Evolutionary conservation across 1,284 basidiomycete genomes (phyloP), one percentile per base, ranked within the genome.

Genomic region (Cutaneotrichosporon sp.): DNA sequence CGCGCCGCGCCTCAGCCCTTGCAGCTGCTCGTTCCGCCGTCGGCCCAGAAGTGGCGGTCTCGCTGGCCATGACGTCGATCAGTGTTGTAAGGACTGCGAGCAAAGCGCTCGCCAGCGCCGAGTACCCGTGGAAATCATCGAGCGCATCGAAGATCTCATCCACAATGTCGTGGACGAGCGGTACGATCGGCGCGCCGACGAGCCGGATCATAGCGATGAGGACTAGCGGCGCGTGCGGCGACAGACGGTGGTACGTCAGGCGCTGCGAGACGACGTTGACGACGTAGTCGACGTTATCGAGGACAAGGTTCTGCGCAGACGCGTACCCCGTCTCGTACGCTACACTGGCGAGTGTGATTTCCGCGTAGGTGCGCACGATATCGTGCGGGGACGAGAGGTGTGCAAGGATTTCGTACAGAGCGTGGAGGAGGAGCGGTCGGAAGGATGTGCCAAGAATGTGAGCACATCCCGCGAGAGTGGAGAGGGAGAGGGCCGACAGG

Each of bases 121-220:
- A 81, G 72, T 96, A 94, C 10, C 90, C 91, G 70, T 96, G 91
- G 67, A 84, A 96, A 57, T 93, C 89, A 63, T 96, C 92, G 20
- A 96, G 77, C 24, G 90, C 83, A 70, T 94, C 91, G 62, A 96
- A 96, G 57, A 92, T 91, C 71, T 93, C 91, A 68, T 94, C 92
- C 4, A 96, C 88, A 4, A 96, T 84, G 69, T 93, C 92, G 50
- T 86, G 84, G 4, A 92, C 90, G 55, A 85, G 83, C 37, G 87
- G 83, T 0, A 96, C 87, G 26, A 96, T 84, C 53, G 87, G 85
- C 25, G 79, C 79, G 0, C 92, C 91, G 2, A 93, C 87, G 8
- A 96, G 79, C 11, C 86, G 83, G 53, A 96, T 82, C 67, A 94
- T 83, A 16, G 90, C 77, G 17, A 83, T 81, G 14, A 97, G 78